A percentile compares a stretch with the other conserved stretches of the same genome.
Conservation (phyloP, 495 filamentous ascomycete genomes). For the Daldinia loculata region DNA sequence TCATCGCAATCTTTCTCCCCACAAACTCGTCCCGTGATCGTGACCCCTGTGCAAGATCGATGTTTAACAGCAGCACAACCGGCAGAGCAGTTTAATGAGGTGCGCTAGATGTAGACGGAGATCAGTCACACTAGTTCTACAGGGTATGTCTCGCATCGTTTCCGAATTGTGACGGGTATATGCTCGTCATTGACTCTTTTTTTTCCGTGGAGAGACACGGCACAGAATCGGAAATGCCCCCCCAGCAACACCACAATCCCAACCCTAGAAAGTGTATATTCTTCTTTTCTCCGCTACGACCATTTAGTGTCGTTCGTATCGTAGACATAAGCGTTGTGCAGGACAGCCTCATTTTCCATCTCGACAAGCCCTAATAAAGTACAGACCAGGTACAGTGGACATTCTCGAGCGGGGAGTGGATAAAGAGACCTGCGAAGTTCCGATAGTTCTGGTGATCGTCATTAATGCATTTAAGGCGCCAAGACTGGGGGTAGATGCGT, state of each 20-base stretch:
- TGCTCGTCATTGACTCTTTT: constrained; percentile 38
- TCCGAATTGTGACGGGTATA: constrained; percentile 32
- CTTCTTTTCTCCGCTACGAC: constrained; percentile 3
- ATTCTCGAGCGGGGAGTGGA: constrained; percentile 23
- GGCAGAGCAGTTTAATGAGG: constrained; percentile 22
- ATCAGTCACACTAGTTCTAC: constrained; percentile 20
- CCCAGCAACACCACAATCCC: background rate
- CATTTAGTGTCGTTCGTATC: constrained; percentile 19
- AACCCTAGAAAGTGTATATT: background rate
- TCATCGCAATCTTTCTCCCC: constrained; percentile 15
- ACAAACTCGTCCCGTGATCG: constrained; percentile 23
- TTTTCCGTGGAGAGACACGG: constrained; percentile 3
- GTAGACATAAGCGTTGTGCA: constrained; percentile 5
- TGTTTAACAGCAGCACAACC: constrained; percentile 29
- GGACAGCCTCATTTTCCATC: background rate
- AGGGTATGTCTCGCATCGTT: constrained; percentile 36
- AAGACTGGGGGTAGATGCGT: constrained; percentile 26
- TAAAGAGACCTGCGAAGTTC: constrained; percentile 40
- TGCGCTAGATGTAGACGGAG: constrained; percentile 20
- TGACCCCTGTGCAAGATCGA: constrained; percentile 30
- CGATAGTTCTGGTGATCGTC: constrained; percentile 49
- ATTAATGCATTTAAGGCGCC: constrained; percentile 41
- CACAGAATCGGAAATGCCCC: constrained; percentile 3
- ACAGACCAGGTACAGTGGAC: constrained; percentile 28
- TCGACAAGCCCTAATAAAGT: constrained; percentile 10